A percentile compares a stretch with the other conserved stretches of the same genome.
Evolutionary conservation across 108 stramenopile species (phyloP).

Genomic region (Aurantiochytrium sp.): DNA sequence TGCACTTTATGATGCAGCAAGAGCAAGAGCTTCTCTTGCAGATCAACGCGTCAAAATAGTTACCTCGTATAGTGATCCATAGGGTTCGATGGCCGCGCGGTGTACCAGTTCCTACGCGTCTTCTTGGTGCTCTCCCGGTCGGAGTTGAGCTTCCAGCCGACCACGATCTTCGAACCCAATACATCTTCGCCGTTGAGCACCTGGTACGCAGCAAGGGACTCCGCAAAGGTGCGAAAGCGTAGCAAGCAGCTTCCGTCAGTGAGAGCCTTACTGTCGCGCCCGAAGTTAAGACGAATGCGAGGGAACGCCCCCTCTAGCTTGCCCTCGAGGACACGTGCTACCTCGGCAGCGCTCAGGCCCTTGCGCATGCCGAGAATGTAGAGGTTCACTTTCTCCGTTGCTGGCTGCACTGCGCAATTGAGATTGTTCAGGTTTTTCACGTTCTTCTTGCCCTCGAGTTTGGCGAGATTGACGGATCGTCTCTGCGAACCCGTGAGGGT

Average conservation of each 20-base stretch:
- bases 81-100: not conserved
- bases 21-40: not conserved
- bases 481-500: not conserved
- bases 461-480: no score
- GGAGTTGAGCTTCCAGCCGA: not conserved
- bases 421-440: no score
- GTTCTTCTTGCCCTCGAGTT: no score
- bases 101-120: not conserved
- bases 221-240: not conserved
- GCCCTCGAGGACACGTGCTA: not conserved
- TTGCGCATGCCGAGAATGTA: not conserved
- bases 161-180: not conserved
- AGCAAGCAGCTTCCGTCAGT: not conserved
- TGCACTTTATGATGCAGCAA: not conserved
- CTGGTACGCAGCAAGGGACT: not conserved
- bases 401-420: not conserved
- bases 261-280: not conserved
- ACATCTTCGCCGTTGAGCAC: not conserved
- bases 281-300: not conserved
- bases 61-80: not conserved
- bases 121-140: not conserved
- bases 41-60: not conserved
- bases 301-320: not conserved
- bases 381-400: not conserved
- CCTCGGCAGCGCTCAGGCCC: not conserved